Evolutionary conservation across 2,329 filamentous ascomycete genomes (phyloP).

Genomic region (Trichoderma semiorbis): DNA sequence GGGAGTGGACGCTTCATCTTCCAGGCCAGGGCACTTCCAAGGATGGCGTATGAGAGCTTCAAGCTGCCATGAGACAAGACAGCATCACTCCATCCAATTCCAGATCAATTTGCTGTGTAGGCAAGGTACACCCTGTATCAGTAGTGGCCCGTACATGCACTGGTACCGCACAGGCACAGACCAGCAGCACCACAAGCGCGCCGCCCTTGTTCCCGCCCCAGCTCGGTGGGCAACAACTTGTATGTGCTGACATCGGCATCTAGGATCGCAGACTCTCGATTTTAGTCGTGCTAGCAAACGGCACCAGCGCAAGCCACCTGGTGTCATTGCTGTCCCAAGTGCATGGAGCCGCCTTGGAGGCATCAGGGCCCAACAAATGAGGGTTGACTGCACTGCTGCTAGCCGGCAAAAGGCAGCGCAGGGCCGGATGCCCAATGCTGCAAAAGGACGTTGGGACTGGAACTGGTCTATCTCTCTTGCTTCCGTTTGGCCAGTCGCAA

Average conservation of each 20-base stretch:
- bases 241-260: not conserved
- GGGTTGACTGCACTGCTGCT: not conserved
- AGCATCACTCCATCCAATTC: not conserved
- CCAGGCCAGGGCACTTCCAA: not conserved
- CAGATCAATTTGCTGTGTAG: not conserved
- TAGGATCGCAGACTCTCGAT: not conserved
- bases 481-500: not conserved
- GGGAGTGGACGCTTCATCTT: not conserved
- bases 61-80: not conserved
- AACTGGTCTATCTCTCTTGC: not conserved
- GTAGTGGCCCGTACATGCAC: not conserved
- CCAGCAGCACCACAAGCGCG: not conserved
- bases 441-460: not conserved
- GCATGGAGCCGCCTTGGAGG: not conserved
- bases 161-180: not conserved
- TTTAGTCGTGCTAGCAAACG: not conserved
- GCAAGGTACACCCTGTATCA: not conserved
- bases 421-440: slow-evolving; percentile 3
- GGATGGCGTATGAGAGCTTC: not conserved
- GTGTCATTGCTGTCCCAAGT: slow-evolving; percentile 6
- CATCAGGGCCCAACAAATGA: not conserved
- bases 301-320: slow-evolving; percentile 1
- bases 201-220: not conserved
- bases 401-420: not conserved
- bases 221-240: not conserved